Evolutionary conservation across 352 stramenopile genomes (phyloP).

Genomic region (Lagenidium sp.): DNA sequence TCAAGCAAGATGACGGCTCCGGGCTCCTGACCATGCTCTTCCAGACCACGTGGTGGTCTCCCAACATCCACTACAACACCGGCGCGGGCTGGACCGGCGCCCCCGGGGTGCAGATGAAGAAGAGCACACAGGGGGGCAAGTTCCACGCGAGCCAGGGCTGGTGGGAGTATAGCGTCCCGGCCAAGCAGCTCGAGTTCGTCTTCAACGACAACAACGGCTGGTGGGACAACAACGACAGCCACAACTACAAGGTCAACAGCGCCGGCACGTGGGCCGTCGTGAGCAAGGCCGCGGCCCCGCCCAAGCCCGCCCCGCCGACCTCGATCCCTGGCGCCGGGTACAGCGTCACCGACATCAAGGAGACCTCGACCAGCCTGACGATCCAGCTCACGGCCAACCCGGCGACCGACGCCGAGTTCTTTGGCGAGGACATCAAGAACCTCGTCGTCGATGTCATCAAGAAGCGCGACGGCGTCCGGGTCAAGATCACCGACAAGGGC

Average conservation of each 20-base stretch:
- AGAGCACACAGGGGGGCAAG: conserved; percentile 8
- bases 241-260: conserved; percentile 27
- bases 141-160: conserved; percentile 20
- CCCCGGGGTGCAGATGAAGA: conserved; percentile 15
- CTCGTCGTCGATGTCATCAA: conserved; percentile 31
- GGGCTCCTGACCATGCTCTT: conserved; percentile 15
- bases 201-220: conserved; percentile 34
- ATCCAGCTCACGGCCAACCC: conserved; percentile 25
- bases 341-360: conserved; percentile 20
- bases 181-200: conserved; percentile 27
- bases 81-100: conserved; percentile 12
- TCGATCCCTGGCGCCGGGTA: conserved; percentile 32
- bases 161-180: conserved; percentile 27
- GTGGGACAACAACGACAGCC: conserved; percentile 36
- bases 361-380: conserved; percentile 15
- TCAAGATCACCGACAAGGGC: conserved; percentile 49
- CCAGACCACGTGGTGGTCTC: conserved; percentile 11
- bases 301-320: conserved; percentile 5
- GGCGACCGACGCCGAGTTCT: conserved; percentile 9
- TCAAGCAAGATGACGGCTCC: conserved; percentile 15
- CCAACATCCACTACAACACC: conserved; percentile 22
- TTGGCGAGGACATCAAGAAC: conserved; percentile 25
- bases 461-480: conserved; percentile 26
- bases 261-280: conserved; percentile 27
- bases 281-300: conserved; percentile 18